phyloP scores from a whole-genome alignment of 306 rosid genomes.

The Vigna reflexopilosa region DNA sequence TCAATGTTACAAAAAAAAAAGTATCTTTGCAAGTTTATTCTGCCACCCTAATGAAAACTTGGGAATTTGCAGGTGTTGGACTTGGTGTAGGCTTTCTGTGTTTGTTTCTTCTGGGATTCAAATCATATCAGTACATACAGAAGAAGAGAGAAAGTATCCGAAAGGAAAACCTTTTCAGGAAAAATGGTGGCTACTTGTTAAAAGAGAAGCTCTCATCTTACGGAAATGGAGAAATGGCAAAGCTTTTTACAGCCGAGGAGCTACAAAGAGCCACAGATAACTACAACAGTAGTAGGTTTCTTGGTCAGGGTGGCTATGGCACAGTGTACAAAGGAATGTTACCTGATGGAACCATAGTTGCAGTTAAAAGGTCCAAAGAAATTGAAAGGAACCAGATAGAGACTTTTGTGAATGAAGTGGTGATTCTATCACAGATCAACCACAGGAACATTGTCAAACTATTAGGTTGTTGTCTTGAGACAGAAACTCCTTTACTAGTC shows the following conservation, averaged over 20 bases:
- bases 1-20: not conserved
- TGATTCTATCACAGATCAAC: slow-evolving; percentile 60
- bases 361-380: slow-evolving; percentile 52
- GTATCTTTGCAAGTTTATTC: not conserved
- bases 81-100: slow-evolving; percentile 48
- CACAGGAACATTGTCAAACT: slow-evolving; percentile 65
- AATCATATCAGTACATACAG: slow-evolving; percentile 37
- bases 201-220: slow-evolving; percentile 47
- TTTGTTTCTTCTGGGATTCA: slow-evolving; percentile 49
- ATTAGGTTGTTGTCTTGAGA: slow-evolving; percentile 68
- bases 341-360: slow-evolving; percentile 55
- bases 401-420: slow-evolving; percentile 58
- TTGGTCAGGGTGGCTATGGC: slow-evolving; percentile 56
- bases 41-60: not conserved
- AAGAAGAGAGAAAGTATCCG: slow-evolving; percentile 29
- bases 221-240: slow-evolving; percentile 50
- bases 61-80: slow-evolving; percentile 54
- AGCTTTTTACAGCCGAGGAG: slow-evolving; percentile 57
- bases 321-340: slow-evolving; percentile 55
- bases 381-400: slow-evolving; percentile 49
- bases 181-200: slow-evolving; percentile 66
- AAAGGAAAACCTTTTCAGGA: slow-evolving; percentile 55
- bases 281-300: slow-evolving; percentile 51
- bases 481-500: slow-evolving; percentile 61
- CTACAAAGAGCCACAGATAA: slow-evolving; percentile 56